Base-by-base conservation (phyloP, 169 alveolate genomes). In the Amoebophrya sp. region DNA sequence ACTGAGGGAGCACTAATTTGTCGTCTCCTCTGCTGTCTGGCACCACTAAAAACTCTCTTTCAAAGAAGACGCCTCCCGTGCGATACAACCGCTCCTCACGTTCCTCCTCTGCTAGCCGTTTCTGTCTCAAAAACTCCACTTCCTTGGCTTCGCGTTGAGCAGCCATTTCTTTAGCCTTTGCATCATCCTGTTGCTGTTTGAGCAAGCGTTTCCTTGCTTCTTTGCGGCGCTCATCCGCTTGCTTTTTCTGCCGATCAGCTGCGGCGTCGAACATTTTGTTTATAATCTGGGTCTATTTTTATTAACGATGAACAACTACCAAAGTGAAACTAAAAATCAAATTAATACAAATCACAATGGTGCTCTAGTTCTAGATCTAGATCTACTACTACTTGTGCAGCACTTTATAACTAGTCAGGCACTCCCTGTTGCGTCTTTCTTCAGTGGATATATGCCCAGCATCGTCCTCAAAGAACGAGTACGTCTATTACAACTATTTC, bases 1-100 rank as follows among this genome's bases (percentile, higher is more conserved):
- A 65, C 38, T 29, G 83, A 29, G 83, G 83, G 2, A 65, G 83
- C 36, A 26, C 33, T 36, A 65, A 36, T 26, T 65, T 65, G 83
- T 65, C 83, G 83, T 65, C 83, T 36, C 38, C n/a, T 6, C 83
- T 29, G 83, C 83, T 65, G 83, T 65, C 83, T 6, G 83, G 83
- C 38, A 65, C 26, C 33, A 65, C 83, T 18, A 65, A 26, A 10
- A 1, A 1, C 33, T 26, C 2, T 36, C 83, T 29, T 6, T 1
- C 33, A 12, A 65, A 26, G 33, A 26, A 1, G 39, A 65, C 83
- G 33, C 83, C 83, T 29, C 33, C 33, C 83, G 83, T 12, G 18
- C n/a, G 39, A 36, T 0, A 12, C 38, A 65, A 6, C 36, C 1
- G 10, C 36, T 6, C 36, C 38, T 12, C 36, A 6, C 83, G 83